Percentiles rank a stretch among this genome's conserved stretches.
phyloP scores from a whole-genome alignment of 768 basidiomycete species.

The Pilatotrama ljubarskyi region DNA sequence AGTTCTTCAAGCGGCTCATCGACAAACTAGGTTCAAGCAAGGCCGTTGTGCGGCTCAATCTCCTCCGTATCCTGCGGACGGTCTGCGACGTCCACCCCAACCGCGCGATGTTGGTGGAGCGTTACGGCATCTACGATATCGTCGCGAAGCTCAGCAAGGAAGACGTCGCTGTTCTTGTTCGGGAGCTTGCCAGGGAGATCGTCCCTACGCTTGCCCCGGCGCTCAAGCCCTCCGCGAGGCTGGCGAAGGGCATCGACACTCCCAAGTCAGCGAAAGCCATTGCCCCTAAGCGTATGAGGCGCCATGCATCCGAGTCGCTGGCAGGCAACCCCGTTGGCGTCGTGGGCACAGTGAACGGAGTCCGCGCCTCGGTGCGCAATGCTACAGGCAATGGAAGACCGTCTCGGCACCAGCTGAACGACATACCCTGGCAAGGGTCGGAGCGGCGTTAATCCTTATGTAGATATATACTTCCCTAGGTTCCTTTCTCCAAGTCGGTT shows the following conservation, averaged over 20 bases:
- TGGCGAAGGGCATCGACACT: slow-evolving; percentile 36
- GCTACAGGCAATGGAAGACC: slow-evolving; percentile 40
- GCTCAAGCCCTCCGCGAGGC: slow-evolving; percentile 50
- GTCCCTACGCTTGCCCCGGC: slow-evolving; percentile 75
- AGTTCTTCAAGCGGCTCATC: slow-evolving; percentile 86
- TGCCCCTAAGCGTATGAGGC: slow-evolving; percentile 63
- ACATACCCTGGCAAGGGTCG: slow-evolving; percentile 58
- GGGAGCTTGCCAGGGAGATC: slow-evolving; percentile 86
- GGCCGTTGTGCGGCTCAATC: slow-evolving; percentile 87
- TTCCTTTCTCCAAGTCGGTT: background rate
- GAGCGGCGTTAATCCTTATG: slow-evolving; percentile 14
- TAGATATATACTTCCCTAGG: slow-evolving; percentile 1
- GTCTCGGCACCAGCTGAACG: slow-evolving; percentile 56
- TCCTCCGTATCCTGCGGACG: slow-evolving; percentile 80
- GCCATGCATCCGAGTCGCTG: slow-evolving; percentile 71
- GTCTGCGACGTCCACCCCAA: slow-evolving; percentile 93
- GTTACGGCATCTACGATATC: slow-evolving; percentile 77
- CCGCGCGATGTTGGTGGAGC: slow-evolving; percentile 75
- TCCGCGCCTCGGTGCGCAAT: slow-evolving; percentile 29
- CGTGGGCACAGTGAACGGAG: slow-evolving; percentile 19
- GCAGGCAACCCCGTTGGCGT: slow-evolving; percentile 31
- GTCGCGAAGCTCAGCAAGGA: slow-evolving; percentile 79
- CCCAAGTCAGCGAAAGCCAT: slow-evolving; percentile 43
- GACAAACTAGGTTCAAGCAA: slow-evolving; percentile 78
- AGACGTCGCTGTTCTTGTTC: slow-evolving; percentile 89